Base-by-base conservation (phyloP, 495 filamentous ascomycete species). In the Penicillium arizonense region DNA sequence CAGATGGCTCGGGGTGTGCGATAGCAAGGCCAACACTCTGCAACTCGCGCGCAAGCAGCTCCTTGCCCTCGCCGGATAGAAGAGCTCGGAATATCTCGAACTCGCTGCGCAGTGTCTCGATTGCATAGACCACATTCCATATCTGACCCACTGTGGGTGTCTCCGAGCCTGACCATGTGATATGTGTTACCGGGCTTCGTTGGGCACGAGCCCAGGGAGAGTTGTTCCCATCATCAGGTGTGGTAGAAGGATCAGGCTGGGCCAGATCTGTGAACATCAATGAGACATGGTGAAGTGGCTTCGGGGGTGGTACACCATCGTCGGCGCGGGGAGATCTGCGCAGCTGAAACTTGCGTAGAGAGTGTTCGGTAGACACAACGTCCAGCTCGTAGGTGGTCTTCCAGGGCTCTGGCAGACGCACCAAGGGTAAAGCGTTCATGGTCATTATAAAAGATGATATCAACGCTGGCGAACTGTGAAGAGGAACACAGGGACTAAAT, bases 71-170 rank as follows among this genome's bases (percentile, higher is more conserved):
- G 16, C 58, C 58, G 0, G 48, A 44, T 1, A 65, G 47, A 8
- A 57, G 52, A 0, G 44, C 56, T 12, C 55, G 55, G 48, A 65
- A 62, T 7, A 51, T 40, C 47, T 62, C 58, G 14, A 55, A 57
- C 9, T 57, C 55, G 13, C 44, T 44, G 12, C 34, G 46, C 43
- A 62, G 18, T 1, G 56, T 59, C 30, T 55, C 74, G 36, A 83
- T 61, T 40, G 77, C 74, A 59, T 85, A 81, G 41, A 80, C 53
- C 40, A 80, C 52, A 12, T 82, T 74, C 82, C 82, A 85, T 34
- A 82, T 67, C 55, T 84, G 80, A 10, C 65, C 79, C 14, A 79
- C 57, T 0, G 79, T 74, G 5, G 80, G 78, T 2, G 74, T 44
- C 5, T 47, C 55, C 12, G 52, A 52, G n/a, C 50, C 50, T n/a